Percentiles rank a stretch among this genome's conserved stretches.
Evolutionary conservation across 2,329 filamentous ascomycete genomes (phyloP).

Genomic region (Aspergillus vadensis): DNA sequence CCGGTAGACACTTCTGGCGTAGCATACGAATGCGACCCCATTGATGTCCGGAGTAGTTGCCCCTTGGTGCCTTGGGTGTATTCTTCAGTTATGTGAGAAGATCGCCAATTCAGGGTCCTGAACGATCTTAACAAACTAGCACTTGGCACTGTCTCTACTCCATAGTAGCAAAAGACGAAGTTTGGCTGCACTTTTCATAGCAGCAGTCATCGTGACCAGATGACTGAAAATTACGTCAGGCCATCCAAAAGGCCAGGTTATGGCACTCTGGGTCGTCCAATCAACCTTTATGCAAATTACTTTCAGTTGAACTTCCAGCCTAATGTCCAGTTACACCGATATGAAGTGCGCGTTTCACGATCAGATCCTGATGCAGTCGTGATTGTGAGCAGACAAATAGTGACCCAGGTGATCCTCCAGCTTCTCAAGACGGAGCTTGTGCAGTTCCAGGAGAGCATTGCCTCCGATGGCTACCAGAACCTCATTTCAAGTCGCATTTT

Average conservation of each 20-base stretch:
- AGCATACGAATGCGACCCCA: too few species aligned
- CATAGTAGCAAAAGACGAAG: neutral
- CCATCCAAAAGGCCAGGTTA: neutral
- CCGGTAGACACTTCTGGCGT: too few species aligned
- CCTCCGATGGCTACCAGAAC: neutral
- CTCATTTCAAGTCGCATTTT: neutral
- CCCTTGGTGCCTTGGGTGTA: too few species aligned
- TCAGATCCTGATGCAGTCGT: neutral
- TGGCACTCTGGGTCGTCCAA: neutral
- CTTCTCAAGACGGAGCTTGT: neutral
- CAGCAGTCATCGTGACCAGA: neutral
- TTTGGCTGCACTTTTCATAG: neutral
- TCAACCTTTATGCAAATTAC: neutral
- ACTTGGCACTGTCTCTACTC: too few species aligned
- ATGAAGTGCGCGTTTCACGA: neutral
- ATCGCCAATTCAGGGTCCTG: too few species aligned
- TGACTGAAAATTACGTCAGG: neutral
- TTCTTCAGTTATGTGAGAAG: too few species aligned
- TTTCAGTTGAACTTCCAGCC: neutral
- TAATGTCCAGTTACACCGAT: neutral
- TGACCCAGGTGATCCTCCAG: neutral
- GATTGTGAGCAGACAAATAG: neutral
- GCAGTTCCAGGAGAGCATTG: neutral
- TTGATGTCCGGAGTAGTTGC: too few species aligned
- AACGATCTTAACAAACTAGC: too few species aligned